Base-by-base conservation (phyloP, 495 filamentous ascomycete species). In the Penicillium riverlandense region DNA sequence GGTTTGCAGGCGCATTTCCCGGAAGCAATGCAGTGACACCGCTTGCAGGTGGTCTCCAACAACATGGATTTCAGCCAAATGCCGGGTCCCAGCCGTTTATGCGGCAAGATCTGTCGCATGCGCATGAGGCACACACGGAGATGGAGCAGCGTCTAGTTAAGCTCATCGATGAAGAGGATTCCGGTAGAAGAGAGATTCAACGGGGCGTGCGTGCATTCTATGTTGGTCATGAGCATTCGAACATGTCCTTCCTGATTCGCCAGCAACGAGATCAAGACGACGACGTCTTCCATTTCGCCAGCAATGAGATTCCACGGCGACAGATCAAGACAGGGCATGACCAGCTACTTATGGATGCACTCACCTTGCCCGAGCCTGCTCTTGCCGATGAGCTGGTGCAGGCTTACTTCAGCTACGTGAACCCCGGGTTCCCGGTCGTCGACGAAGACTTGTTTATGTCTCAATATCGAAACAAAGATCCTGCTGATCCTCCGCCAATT, bases 211-310 rank as follows among this genome's bases (percentile, higher is more conserved):
- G 70, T 29, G 70, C 67, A 11, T 70, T 73, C 29, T 76, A 73
- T 38, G 66, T 76, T 8, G 72, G 72, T 10, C 71, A 70, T 52
- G 67, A 71, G 44, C 63, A 66, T 29, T 76, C 72, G 4, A 76
- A 76, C 38, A 69, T 76, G 64, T 72, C 70, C n/a, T 73, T 71
- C 38, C 51, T 76, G 46, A 70, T 76, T 35, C 66, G 68, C 41
- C 71, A 73, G 47, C 66, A 71, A 43, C 66, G 70, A 29, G 61
- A 70, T 16, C 62, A 61, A 37, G 70, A 69, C 45, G 67, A 71
- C 37, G 61, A 68, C 49, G 68, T 71, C 29, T 70, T 70, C 37
- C 70, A 73, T 48, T 70, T 73, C 40, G 66, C 70, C 9, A 70
- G 66, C 39, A 70, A 73, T 43, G 70, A 71, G 38, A 71, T 72